Conservation (phyloP, 2,329 filamentous ascomycete genomes). For the Fusarium domesticum region DNA sequence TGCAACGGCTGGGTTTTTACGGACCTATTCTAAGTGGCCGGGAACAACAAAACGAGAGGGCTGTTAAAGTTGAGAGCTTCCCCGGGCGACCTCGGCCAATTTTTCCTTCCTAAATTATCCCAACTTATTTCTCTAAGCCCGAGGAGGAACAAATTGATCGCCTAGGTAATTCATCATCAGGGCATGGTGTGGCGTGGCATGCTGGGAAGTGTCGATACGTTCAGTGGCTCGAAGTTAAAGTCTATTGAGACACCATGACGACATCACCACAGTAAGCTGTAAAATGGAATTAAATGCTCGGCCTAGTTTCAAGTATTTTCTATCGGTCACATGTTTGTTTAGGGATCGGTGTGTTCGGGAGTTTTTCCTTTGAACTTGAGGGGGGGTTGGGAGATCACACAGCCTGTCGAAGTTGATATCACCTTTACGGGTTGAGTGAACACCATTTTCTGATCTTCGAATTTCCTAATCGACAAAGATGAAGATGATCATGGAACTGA, state of each 20-base stretch:
- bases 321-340: background rate
- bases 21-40: slow-evolving; percentile 5
- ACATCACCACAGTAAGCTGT: slow-evolving; percentile 13
- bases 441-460: slow-evolving; percentile 10
- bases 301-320: background rate
- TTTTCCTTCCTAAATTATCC: background rate
- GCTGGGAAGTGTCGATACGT: slow-evolving; percentile 16
- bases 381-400: too few species aligned
- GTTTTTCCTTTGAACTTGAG: background rate
- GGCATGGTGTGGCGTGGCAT: background rate
- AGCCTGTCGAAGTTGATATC: background rate
- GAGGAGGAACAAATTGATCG: too few species aligned
- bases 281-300: background rate
- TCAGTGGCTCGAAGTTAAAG: slow-evolving; percentile 26
- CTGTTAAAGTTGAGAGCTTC: background rate
- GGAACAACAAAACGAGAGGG: background rate
- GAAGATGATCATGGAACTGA: slow-evolving; percentile 1
- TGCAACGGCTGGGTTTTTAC: background rate
- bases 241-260: slow-evolving; percentile 18
- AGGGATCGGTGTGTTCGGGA: background rate
- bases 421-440: slow-evolving; percentile 7
- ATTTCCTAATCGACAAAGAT: slow-evolving; percentile 18
- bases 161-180: background rate
- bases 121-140: too few species aligned
- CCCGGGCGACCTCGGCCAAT: background rate